phyloP scores from a whole-genome alignment of 129 eudicot species.

The Arctium lappa region DNA sequence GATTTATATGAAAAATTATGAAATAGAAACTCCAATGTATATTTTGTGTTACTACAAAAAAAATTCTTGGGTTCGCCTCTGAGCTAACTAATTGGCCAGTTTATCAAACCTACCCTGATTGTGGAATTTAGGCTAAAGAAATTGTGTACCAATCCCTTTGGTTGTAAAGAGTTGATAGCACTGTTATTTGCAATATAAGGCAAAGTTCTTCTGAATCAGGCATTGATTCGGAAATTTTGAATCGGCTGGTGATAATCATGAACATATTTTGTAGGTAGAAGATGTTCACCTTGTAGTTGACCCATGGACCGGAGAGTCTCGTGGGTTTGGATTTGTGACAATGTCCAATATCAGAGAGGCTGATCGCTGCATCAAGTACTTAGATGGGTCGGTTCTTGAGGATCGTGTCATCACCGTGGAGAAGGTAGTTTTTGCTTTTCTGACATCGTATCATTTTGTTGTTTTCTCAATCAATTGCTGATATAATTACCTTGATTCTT shows the following conservation, averaged over 20 bases:
- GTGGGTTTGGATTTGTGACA: slow-evolving; percentile 94
- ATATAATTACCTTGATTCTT: not conserved
- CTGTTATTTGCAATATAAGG: not conserved
- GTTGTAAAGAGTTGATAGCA: not conserved
- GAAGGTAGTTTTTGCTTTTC: slow-evolving; percentile 52
- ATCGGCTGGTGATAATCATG: not conserved
- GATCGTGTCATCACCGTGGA: slow-evolving; percentile 94
- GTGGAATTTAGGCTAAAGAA: not conserved
- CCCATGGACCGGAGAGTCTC: slow-evolving; percentile 87
- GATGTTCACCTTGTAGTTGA: slow-evolving; percentile 86
- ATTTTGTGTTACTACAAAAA: too few species aligned
- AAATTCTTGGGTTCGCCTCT: too few species aligned
- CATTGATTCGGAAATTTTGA: not conserved
- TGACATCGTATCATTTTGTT: not conserved
- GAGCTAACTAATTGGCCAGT: too few species aligned
- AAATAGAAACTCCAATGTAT: too few species aligned
- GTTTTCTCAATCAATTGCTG: not conserved
- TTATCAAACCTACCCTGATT: not conserved
- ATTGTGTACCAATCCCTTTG: not conserved
- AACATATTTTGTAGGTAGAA: slow-evolving; percentile 51
- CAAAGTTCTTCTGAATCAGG: not conserved
- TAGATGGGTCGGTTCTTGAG: slow-evolving; percentile 80
- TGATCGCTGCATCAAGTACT: slow-evolving; percentile 73
- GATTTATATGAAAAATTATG: too few species aligned
- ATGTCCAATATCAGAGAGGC: slow-evolving; percentile 85